Evolutionary conservation across 768 basidiomycete species (phyloP).

Genomic region (Hericium coralloides): DNA sequence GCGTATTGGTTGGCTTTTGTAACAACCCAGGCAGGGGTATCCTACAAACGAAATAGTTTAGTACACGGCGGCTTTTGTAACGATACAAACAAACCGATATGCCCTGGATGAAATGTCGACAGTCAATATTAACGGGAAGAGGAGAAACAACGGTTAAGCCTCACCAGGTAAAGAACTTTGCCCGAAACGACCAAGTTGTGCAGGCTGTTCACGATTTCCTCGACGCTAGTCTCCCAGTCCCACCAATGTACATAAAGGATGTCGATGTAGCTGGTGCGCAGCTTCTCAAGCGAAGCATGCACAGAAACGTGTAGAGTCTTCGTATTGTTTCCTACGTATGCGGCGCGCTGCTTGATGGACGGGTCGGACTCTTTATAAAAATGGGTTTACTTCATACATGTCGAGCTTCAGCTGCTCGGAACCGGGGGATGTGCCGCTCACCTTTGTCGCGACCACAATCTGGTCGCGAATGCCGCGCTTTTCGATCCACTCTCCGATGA

Average conservation of each 20-base stretch:
- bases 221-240: slow-evolving; percentile 36
- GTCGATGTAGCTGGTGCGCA: slow-evolving; percentile 52
- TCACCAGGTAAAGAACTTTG: slow-evolving; percentile 34
- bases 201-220: slow-evolving; percentile 32
- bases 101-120: background rate
- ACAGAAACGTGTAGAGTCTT: slow-evolving; percentile 26
- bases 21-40: slow-evolving; percentile 31
- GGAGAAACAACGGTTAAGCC: background rate
- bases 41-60: background rate
- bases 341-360: slow-evolving; percentile 22
- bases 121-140: background rate
- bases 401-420: background rate
- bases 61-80: background rate
- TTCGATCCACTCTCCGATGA: slow-evolving; percentile 35
- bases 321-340: slow-evolving; percentile 33
- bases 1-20: slow-evolving; percentile 30
- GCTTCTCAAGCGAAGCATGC: slow-evolving; percentile 34
- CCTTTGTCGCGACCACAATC: slow-evolving; percentile 25
- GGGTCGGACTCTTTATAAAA: slow-evolving; percentile 14
- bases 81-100: slow-evolving; percentile 1
- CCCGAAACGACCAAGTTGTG: slow-evolving; percentile 31
- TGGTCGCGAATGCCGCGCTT: slow-evolving; percentile 26
- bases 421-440: background rate
- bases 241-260: slow-evolving; percentile 48
- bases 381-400: slow-evolving; percentile 17